phyloP scores from a whole-genome alignment of 2,329 filamentous ascomycete species.

The Trichoderma guizhouense region DNA sequence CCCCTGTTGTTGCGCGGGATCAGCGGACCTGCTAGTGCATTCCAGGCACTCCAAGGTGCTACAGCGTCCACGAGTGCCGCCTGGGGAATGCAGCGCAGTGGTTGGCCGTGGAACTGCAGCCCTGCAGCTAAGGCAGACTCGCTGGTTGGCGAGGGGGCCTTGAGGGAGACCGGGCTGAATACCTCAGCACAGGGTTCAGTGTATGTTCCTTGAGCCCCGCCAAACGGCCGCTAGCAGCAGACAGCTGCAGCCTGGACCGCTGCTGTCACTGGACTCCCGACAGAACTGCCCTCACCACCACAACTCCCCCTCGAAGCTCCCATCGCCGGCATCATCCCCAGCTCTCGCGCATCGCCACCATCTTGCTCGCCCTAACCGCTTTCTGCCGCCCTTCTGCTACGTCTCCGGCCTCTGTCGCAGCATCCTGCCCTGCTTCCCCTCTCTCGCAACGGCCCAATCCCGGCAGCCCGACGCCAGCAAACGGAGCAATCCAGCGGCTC shows the following conservation, averaged over 20 bases:
- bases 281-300: background rate
- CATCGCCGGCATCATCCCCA: background rate
- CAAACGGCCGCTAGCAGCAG: background rate
- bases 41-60: background rate
- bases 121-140: constrained; percentile 3
- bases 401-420: background rate
- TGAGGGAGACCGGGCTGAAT: background rate
- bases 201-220: constrained; percentile 5
- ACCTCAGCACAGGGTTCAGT: background rate
- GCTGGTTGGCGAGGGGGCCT: background rate
- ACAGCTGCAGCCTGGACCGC: constrained; percentile 6
- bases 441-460: constrained; percentile 7
- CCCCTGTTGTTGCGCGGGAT: constrained; percentile 3
- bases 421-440: background rate
- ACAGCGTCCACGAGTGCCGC: background rate
- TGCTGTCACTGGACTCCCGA: background rate
- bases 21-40: constrained; percentile 2
- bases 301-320: background rate
- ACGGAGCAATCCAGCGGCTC: background rate
- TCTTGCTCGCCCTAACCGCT: background rate
- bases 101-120: constrained; percentile 9
- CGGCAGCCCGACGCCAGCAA: constrained; percentile 13
- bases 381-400: background rate
- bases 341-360: background rate
- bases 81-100: background rate